Conservation (phyloP, 2,329 filamentous ascomycete genomes). For the Aspergillus piperis region DNA sequence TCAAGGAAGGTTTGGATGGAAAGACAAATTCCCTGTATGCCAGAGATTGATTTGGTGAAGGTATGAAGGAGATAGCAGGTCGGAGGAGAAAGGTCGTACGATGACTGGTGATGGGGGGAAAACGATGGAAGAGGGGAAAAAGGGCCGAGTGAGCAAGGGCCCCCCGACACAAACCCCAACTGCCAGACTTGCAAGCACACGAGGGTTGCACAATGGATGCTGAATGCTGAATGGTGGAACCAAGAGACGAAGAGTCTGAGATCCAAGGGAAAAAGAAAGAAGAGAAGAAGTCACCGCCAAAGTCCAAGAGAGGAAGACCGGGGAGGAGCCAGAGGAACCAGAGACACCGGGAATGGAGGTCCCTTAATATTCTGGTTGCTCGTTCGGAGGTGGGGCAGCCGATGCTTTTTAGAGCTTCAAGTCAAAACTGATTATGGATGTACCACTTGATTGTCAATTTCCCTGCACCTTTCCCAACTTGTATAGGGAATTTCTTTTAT, state of each 20-base stretch:
- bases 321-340: slow-evolving; percentile 1
- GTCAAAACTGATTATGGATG: not conserved
- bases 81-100: slow-evolving; percentile 11
- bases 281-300: slow-evolving; percentile 3
- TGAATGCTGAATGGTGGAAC: not conserved
- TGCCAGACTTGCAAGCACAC: not conserved
- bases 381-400: slow-evolving; percentile 7
- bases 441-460: not conserved
- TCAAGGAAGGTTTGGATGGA: not conserved
- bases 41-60: not conserved
- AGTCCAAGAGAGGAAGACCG: slow-evolving; percentile 1
- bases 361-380: not conserved
- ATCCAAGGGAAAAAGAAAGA: not conserved
- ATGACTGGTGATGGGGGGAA: slow-evolving; percentile 8
- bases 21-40: not conserved
- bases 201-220: not conserved
- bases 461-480: not conserved
- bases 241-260: not conserved
- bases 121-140: slow-evolving; percentile 11
- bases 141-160: not conserved
- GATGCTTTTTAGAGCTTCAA: not conserved
- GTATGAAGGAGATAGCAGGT: not conserved
- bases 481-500: not conserved
- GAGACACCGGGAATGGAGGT: not conserved
- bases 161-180: not conserved